phyloP scores from a whole-genome alignment of 2,329 filamentous ascomycete genomes.

The Pseudonectria foliicola region DNA sequence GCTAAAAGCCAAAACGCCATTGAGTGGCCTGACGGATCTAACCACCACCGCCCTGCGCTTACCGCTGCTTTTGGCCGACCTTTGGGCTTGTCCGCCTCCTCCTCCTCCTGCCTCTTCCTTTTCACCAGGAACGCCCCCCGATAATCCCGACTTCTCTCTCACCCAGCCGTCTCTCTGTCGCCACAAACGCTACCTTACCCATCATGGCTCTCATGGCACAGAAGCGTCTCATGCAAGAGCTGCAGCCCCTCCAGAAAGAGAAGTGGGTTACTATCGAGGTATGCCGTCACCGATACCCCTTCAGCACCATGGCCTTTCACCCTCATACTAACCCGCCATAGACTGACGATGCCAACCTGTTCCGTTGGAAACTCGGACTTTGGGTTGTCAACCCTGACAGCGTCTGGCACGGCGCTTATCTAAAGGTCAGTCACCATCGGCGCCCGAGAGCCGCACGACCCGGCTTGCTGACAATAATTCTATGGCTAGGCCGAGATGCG shows the following conservation, averaged over 20 bases:
- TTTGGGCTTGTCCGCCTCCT: no score
- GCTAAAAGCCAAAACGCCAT: no score
- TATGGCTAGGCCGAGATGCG: slow-evolving; percentile 67
- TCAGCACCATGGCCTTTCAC: background rate
- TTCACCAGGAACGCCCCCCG: no score
- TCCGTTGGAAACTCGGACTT: slow-evolving; percentile 80
- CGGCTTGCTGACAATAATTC: background rate
- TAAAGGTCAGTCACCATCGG: slow-evolving; percentile 48
- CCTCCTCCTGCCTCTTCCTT: no score
- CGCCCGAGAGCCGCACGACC: background rate
- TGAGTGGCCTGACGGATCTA: no score
- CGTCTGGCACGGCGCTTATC: slow-evolving; percentile 86
- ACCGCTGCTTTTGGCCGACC: no score
- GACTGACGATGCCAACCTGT: slow-evolving; percentile 74
- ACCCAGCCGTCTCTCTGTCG: no score
- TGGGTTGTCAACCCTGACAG: slow-evolving; percentile 92
- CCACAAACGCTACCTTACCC: no score
- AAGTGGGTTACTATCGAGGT: slow-evolving; percentile 91
- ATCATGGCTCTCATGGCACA: slow-evolving; percentile 45
- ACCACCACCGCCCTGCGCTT: no score
- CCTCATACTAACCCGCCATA: slow-evolving; percentile 26
- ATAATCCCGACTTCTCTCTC: no score
- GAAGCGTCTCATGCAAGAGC: slow-evolving; percentile 83
- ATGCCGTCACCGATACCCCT: slow-evolving; percentile 21
- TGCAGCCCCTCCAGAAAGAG: slow-evolving; percentile 74